phyloP scores from a whole-genome alignment of 768 basidiomycete genomes.

The Stropharia rugosoannulata region DNA sequence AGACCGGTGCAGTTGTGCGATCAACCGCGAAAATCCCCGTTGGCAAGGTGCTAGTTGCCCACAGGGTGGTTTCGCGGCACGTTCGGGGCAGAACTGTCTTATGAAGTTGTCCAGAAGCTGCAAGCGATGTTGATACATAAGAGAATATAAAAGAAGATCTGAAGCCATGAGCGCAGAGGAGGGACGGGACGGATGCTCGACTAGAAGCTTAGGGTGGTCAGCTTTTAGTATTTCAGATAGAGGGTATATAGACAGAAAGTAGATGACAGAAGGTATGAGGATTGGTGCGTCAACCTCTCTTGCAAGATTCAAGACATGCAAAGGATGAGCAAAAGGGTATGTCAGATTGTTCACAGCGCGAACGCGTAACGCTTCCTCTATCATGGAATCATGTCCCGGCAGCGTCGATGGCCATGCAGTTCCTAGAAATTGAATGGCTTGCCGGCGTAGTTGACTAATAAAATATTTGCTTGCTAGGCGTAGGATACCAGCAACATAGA shows the following conservation, averaged over 20 bases:
- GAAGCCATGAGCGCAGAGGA: constrained; percentile 38
- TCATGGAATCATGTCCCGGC: constrained; percentile 55
- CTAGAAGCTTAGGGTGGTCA: constrained; percentile 52
- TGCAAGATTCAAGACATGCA: constrained; percentile 57
- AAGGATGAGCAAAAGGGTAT: constrained; percentile 59
- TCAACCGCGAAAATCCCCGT: constrained; percentile 41
- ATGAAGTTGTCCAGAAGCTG: constrained; percentile 48
- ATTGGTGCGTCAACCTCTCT: constrained; percentile 46
- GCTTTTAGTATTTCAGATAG: constrained; percentile 45
- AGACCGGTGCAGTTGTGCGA: constrained; percentile 41
- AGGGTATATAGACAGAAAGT: constrained; percentile 59
- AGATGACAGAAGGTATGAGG: constrained; percentile 50
- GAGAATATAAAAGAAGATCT: constrained; percentile 50
- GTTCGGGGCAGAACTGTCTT: constrained; percentile 37
- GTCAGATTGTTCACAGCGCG: constrained; percentile 41
- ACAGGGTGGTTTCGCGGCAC: constrained; percentile 29
- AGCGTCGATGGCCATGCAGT: constrained; percentile 55
- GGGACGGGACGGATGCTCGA: constrained; percentile 49
- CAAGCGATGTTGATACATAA: constrained; percentile 58
- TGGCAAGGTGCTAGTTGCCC: constrained; percentile 29
- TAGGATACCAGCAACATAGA: constrained; percentile 53
- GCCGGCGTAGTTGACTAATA: constrained; percentile 47
- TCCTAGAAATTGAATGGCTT: constrained; percentile 47
- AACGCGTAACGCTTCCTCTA: constrained; percentile 43
- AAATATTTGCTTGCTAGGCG: constrained; percentile 63